Evolutionary conservation across 306 rosid genomes (phyloP).

Genomic region (Prunus armeniaca): DNA sequence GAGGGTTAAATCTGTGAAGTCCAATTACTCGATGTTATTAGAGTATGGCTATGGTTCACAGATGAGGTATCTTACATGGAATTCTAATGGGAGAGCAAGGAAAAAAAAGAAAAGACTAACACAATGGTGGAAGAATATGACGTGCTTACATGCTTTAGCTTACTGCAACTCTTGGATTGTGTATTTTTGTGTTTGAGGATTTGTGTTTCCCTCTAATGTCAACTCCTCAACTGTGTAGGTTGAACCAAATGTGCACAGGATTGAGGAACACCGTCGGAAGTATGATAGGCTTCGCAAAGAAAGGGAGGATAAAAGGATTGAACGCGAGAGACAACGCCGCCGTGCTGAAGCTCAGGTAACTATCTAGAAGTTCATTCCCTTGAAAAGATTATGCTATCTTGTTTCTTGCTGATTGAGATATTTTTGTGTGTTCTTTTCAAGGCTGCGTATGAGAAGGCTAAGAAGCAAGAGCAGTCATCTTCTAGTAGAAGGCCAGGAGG

Average conservation of each 20-base stretch:
- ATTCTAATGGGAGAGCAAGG: background rate
- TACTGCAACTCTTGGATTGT: constrained; percentile 22
- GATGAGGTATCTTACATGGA: background rate
- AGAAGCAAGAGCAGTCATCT: constrained; percentile 77
- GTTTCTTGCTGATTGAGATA: constrained; percentile 17
- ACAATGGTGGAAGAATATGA: background rate
- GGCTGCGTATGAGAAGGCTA: constrained; percentile 93
- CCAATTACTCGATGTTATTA: background rate
- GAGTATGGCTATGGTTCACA: background rate
- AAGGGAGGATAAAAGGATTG: constrained; percentile 62
- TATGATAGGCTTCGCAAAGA: constrained; percentile 85
- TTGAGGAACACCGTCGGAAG: constrained; percentile 89
- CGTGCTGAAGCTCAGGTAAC: constrained; percentile 87
- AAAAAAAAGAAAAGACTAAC: background rate
- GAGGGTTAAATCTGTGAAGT: background rate
- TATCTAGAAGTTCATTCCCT: constrained; percentile 12
- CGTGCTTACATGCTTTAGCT: background rate
- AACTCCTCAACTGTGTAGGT: constrained; percentile 42
- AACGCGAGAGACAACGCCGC: constrained; percentile 65
- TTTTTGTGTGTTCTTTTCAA: constrained; percentile 26
- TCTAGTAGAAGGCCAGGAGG: constrained; percentile 67
- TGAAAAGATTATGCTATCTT: background rate
- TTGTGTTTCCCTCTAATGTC: background rate
- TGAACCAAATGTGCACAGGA: constrained; percentile 85
- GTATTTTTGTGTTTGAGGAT: background rate